phyloP scores from a whole-genome alignment of 2,329 filamentous ascomycete genomes.

The Berkeleyomyces rouxiae region DNA sequence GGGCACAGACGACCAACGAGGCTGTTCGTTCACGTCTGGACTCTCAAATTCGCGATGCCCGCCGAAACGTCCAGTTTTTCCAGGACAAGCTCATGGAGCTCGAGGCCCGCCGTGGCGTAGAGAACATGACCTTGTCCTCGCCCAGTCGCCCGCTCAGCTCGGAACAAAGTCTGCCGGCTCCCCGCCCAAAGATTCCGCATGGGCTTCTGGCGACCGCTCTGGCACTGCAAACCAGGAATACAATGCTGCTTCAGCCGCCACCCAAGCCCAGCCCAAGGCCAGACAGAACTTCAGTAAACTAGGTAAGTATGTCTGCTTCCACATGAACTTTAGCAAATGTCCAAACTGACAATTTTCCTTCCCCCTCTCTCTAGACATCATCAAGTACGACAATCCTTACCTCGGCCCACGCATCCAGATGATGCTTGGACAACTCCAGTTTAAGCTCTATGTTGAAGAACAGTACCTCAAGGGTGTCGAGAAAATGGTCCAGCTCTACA shows the following conservation, averaged over 20 bases:
- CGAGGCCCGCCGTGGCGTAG: slow-evolving; percentile 60
- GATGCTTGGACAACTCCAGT: slow-evolving; percentile 96
- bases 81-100: slow-evolving; percentile 83
- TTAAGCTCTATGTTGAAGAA: slow-evolving; percentile 96
- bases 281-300: slow-evolving; percentile 91
- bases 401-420: slow-evolving; percentile 95
- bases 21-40: slow-evolving; percentile 80
- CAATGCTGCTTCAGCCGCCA: slow-evolving; percentile 40
- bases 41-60: slow-evolving; percentile 82
- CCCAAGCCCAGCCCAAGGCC: slow-evolving; percentile 47
- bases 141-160: slow-evolving; percentile 29
- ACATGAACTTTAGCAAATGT: background rate
- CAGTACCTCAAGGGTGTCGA: slow-evolving; percentile 98
- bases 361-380: slow-evolving; percentile 49
- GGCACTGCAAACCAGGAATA: slow-evolving; percentile 30
- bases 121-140: slow-evolving; percentile 46
- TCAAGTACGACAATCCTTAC: slow-evolving; percentile 95
- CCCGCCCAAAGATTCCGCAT: slow-evolving; percentile 65
- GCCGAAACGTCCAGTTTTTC: slow-evolving; percentile 87
- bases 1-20: slow-evolving; percentile 87
- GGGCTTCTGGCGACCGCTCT: slow-evolving; percentile 59
- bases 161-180: slow-evolving; percentile 38
- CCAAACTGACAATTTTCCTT: slow-evolving; percentile 2
- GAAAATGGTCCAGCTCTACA: slow-evolving; percentile 96
- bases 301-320: slow-evolving; percentile 37